Conservation (phyloP, 306 rosid species). For the Trifolium subterraneum region DNA sequence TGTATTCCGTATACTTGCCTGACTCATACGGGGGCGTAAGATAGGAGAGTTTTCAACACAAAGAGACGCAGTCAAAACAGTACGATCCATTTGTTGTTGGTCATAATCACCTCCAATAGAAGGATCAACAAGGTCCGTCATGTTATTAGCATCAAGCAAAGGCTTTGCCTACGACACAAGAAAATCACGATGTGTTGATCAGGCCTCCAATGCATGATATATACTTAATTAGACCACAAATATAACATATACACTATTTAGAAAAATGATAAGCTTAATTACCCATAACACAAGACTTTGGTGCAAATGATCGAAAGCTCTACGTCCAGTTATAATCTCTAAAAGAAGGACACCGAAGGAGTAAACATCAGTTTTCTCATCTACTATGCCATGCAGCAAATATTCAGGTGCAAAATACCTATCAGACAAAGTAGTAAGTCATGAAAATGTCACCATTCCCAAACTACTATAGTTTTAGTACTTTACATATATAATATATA, state of each 20-base stretch:
- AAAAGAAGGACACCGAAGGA: conserved; percentile 80
- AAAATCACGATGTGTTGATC: background rate
- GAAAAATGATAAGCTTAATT: conserved; percentile 8
- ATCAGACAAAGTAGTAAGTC: conserved; percentile 30
- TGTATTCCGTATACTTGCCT: conserved; percentile 53
- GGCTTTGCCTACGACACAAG: conserved; percentile 70
- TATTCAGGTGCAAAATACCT: conserved; percentile 95
- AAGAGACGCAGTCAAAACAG: conserved; percentile 76
- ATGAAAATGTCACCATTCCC: background rate
- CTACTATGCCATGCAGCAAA: conserved; percentile 75
- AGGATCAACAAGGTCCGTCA: conserved; percentile 71
- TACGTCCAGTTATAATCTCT: conserved; percentile 84
- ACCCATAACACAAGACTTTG: conserved; percentile 81
- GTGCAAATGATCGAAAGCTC: conserved; percentile 62
- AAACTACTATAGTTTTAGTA: background rate
- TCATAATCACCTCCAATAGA: conserved; percentile 59
- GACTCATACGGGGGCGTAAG: conserved; percentile 80
- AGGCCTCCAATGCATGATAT: background rate
- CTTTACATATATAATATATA: background rate
- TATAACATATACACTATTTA: background rate
- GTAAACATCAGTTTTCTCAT: conserved; percentile 85
- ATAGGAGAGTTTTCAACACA: conserved; percentile 77
- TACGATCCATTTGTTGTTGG: conserved; percentile 55
- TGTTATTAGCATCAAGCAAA: conserved; percentile 53
- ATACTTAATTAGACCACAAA: background rate